These are phyloP conservation scores for Lathyrus aphaca DNA, from an alignment of 306 rosid species.

Conservation along the genomic window DNA sequence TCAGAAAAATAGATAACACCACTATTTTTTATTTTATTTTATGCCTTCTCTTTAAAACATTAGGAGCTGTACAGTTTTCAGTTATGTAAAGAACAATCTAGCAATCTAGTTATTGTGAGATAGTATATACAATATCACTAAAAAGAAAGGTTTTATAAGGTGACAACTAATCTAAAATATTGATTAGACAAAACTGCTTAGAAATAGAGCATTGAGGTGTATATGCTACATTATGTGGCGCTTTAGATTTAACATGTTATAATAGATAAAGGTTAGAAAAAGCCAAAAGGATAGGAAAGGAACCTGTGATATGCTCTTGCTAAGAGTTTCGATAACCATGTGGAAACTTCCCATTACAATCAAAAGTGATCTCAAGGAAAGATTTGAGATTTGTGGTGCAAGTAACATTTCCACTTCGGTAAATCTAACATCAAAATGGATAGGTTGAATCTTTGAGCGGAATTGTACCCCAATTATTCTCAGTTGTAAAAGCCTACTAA, in stretches of 20 bases:
- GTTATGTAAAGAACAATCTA: neutral
- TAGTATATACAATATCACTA: neutral
- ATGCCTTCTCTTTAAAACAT: too few relatives aligned
- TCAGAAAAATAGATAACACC: too few relatives aligned
- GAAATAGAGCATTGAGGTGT: neutral
- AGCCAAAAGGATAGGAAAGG: neutral
- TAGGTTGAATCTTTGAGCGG: neutral
- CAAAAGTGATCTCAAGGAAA: slow-evolving; percentile 21
- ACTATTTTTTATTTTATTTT: too few relatives aligned
- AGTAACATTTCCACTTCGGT: neutral
- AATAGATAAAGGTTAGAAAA: neutral
- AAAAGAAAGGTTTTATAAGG: neutral
- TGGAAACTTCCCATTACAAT: slow-evolving; percentile 33
- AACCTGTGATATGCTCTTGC: slow-evolving; percentile 39
- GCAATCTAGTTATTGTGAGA: neutral
- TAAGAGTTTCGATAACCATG: neutral
- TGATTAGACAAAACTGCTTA: neutral
- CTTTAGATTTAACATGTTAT: neutral
- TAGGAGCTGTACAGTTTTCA: too few relatives aligned
- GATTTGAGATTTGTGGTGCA: neutral
- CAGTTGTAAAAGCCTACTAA: slow-evolving; percentile 1
- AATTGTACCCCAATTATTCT: slow-evolving; percentile 17
- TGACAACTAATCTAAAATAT: neutral
- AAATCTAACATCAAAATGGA: neutral
- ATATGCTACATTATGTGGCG: neutral